Evolutionary conservation across 2,329 filamentous ascomycete species (phyloP).

Genomic region (Geoglossum cookeanum): DNA sequence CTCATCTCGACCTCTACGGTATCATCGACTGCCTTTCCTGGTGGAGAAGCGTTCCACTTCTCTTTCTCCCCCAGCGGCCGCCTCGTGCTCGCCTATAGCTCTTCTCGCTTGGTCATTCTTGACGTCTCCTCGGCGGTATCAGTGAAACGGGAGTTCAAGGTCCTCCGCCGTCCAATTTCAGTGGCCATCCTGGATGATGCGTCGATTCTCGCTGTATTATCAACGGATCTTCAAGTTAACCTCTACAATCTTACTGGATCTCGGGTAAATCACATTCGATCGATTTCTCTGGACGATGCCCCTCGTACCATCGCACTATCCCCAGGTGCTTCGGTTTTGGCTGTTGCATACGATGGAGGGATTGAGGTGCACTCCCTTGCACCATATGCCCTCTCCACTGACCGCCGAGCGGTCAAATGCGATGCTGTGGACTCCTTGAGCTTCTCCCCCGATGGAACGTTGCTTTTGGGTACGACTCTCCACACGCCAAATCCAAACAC

Average conservation of each 20-base stretch:
- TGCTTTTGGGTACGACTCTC: constrained; percentile 57
- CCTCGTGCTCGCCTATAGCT: constrained; percentile 63
- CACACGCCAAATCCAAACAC: constrained; percentile 46
- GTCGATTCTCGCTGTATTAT: constrained; percentile 56
- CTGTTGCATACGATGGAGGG: constrained; percentile 70
- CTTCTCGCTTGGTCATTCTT: constrained; percentile 64
- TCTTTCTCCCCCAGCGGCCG: constrained; percentile 57
- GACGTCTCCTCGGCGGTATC: constrained; percentile 42
- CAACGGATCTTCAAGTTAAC: constrained; percentile 67
- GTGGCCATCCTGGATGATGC: constrained; percentile 67
- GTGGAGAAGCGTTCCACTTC: constrained; percentile 74
- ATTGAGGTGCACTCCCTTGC: constrained; percentile 70
- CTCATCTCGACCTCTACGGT: constrained; percentile 70
- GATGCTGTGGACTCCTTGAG: constrained; percentile 53
- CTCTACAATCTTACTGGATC: constrained; percentile 52
- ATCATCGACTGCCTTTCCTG: constrained; percentile 59
- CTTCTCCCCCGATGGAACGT: constrained; percentile 61
- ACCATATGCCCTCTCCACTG: constrained; percentile 40
- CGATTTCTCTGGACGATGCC: constrained; percentile 58
- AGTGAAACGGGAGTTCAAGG: constrained; percentile 62
- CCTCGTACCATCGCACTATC: constrained; percentile 65
- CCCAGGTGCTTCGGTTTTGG: constrained; percentile 62
- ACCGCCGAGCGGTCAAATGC: constrained; percentile 60
- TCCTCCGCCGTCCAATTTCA: constrained; percentile 53
- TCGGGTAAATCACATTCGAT: constrained; percentile 52